Evolutionary conservation across 2,329 filamentous ascomycete species (phyloP).

Genomic region (Blumeria graminis): DNA sequence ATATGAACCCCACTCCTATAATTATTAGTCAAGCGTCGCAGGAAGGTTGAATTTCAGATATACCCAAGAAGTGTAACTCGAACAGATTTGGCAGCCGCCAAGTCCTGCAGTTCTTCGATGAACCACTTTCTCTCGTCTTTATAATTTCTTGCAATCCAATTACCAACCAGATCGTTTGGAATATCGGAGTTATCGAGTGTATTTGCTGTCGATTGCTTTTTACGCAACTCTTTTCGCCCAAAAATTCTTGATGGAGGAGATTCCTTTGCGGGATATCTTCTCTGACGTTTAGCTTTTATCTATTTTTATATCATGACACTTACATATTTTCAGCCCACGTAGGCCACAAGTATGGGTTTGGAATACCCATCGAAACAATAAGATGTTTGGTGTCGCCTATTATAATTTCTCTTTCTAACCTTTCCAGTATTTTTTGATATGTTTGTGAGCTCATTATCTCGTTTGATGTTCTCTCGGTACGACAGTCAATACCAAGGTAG

Average conservation of each 20-base stretch:
- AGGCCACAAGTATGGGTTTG: conserved; percentile 55
- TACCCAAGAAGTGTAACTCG: conserved; percentile 70
- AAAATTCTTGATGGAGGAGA: conserved; percentile 82
- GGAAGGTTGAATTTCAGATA: conserved; percentile 3
- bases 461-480: conserved; percentile 69
- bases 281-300: conserved; percentile 14
- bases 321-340: conserved; percentile 50
- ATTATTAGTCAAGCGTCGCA: conserved; percentile 6
- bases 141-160: conserved; percentile 92
- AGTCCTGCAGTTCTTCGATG: conserved; percentile 74
- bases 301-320: conserved; percentile 14
- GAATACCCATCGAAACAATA: conserved; percentile 66
- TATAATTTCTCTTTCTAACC: conserved; percentile 58
- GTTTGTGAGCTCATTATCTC: conserved; percentile 60
- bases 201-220: conserved; percentile 54
- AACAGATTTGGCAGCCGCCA: conserved; percentile 79
- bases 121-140: conserved; percentile 73
- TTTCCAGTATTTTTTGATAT: conserved; percentile 68
- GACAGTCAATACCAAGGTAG: conserved; percentile 70
- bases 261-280: conserved; percentile 52
- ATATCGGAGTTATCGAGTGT: conserved; percentile 86
- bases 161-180: conserved; percentile 76
- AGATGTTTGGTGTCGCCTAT: conserved; percentile 75
- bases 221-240: conserved; percentile 57
- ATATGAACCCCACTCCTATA: conserved; percentile 74